Evolutionary conservation across 768 basidiomycete genomes (phyloP), one percentile per base, ranked within the genome.

Genomic region (Suillus cothurnatus): DNA sequence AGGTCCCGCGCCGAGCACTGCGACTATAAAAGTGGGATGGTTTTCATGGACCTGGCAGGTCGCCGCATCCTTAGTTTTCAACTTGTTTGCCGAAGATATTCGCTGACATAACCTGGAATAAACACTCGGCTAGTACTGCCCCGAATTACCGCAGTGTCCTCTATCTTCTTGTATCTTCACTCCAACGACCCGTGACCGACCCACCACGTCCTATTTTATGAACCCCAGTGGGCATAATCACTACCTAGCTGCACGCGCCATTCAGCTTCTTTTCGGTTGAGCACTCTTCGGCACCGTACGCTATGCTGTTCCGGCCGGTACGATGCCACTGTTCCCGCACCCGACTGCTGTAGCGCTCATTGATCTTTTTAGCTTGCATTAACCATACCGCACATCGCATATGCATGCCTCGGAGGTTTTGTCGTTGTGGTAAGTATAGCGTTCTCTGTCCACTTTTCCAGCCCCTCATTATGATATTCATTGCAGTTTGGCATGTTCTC

Each of bases 401-500:
- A 94, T 81, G 86, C 91, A 70, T 86, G 88, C 69, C 81, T 94
- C 15, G 92, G 93, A 23, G 91, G 86, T 31, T 95, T 95, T 74
- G 85, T 94, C 61, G 93, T 94, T 49, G 68, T 95, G 65, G 88
- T 88, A 66, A 71, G 87, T 80, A 12, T 47, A 47, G 66, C 26
- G 21, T 26, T 41, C 7, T 50, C 38, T 59, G n/a, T 34, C 21
- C 31, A 21, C 26, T 38, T 38, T 15, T 32, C 2, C 34, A 14
- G 14, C 15, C 5, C 63, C 32, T 31, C 61, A 53, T 17, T 53
- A 17, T 1, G 9, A 21, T 9, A 39, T 39, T n/a, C 38, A 21
- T 31, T 52, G 8, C 66, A 95, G 92, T 97, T 97, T 77, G 94
- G 94, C 76, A 95, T 97, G 93, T 93, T 96, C 79, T 95, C 94